phyloP scores from a whole-genome alignment of 139 green algal genomes.

The Chlorella sp. region DNA sequence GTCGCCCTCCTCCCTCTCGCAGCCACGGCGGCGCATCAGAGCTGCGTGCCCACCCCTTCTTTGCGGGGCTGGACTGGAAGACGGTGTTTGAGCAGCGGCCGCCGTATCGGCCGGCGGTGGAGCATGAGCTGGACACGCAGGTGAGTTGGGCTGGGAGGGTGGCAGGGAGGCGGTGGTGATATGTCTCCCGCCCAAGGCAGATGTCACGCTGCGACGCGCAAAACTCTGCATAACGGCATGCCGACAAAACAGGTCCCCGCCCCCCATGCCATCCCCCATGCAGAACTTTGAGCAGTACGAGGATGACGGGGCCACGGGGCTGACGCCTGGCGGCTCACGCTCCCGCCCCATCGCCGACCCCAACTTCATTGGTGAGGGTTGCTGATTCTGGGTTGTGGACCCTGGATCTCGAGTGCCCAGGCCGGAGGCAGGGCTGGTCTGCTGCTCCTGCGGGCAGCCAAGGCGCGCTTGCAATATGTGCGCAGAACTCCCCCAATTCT shows the following conservation, averaged over 20 bases:
- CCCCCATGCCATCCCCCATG: too few species aligned
- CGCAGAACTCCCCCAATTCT: too few species aligned
- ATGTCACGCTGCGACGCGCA: too few species aligned
- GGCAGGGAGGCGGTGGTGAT: too few species aligned
- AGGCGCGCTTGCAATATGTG: too few species aligned
- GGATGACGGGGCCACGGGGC: slow-evolving; percentile 66
- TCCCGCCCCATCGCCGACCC: slow-evolving; percentile 72
- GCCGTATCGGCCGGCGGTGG: slow-evolving; percentile 85
- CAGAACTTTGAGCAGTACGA: slow-evolving; percentile 99
- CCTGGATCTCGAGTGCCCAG: too few species aligned
- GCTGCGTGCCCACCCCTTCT: slow-evolving; percentile 94
- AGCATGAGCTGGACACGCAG: slow-evolving; percentile 93
- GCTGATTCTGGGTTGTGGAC: too few species aligned
- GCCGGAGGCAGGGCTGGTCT: too few species aligned
- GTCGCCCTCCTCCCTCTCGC: background rate
- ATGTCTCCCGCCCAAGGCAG: too few species aligned
- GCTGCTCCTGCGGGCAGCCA: too few species aligned
- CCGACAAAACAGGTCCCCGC: too few species aligned
- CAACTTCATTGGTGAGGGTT: slow-evolving; percentile 85
- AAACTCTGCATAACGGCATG: too few species aligned
- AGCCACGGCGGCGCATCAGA: slow-evolving; percentile 51
- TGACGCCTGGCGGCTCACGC: slow-evolving; percentile 19
- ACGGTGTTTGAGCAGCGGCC: slow-evolving; percentile 67
- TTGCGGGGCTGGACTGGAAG: slow-evolving; percentile 89
- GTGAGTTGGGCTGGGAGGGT: background rate